Evolutionary conservation across 2,329 filamentous ascomycete genomes (phyloP).

Genomic region (Colletotrichum navitas): DNA sequence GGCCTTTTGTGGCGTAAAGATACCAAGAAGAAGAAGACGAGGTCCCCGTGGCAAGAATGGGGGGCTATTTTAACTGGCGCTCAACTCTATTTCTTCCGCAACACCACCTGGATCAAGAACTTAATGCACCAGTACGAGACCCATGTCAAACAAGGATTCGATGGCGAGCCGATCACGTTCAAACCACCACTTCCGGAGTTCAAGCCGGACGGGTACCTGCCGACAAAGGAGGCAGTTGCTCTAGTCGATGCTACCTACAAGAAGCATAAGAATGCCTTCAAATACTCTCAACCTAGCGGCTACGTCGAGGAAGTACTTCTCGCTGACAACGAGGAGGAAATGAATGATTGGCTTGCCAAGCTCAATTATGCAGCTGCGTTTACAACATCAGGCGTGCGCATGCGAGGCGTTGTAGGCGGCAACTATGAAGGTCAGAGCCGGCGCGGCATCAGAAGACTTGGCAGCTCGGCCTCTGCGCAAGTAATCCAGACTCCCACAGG

Average conservation of each 20-base stretch:
- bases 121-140: slow-evolving; percentile 89
- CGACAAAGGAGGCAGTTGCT: slow-evolving; percentile 92
- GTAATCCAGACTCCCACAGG: slow-evolving; percentile 78
- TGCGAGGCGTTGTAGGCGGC: slow-evolving; percentile 87
- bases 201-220: slow-evolving; percentile 93
- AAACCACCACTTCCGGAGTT: slow-evolving; percentile 91
- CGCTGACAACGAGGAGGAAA: slow-evolving; percentile 89
- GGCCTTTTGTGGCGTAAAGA: slow-evolving; percentile 96
- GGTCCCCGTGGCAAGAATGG: slow-evolving; percentile 99
- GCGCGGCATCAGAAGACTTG: slow-evolving; percentile 78
- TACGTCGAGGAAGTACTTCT: slow-evolving; percentile 87
- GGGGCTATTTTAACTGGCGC: slow-evolving; percentile 96
- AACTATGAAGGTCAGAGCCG: slow-evolving; percentile 86
- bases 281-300: slow-evolving; percentile 88
- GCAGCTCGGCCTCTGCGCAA: slow-evolving; percentile 70
- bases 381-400: slow-evolving; percentile 88
- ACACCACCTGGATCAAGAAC: slow-evolving; percentile 91
- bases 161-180: slow-evolving; percentile 85
- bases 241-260: slow-evolving; percentile 88
- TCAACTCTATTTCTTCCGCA: slow-evolving; percentile 96
- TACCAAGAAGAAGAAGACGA: slow-evolving; percentile 89
- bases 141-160: slow-evolving; percentile 82
- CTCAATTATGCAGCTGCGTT: slow-evolving; percentile 97
- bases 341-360: slow-evolving; percentile 97
- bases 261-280: slow-evolving; percentile 95